Conservation (phyloP, 1,139 yeast genomes). For the Protomyces arabidopsidicola region DNA sequence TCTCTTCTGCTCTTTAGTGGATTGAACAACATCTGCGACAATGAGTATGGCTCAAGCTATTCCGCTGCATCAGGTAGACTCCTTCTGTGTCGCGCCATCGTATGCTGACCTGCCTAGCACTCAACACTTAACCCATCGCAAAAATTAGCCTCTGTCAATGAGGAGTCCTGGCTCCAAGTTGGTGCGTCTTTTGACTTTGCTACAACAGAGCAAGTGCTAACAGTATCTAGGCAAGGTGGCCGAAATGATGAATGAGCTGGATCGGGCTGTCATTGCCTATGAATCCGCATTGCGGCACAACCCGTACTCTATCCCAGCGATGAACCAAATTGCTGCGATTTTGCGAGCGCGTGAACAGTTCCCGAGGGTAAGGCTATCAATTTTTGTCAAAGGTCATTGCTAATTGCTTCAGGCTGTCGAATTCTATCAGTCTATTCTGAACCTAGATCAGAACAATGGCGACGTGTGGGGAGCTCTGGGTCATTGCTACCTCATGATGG, state of each 20-base stretch:
- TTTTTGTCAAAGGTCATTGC: too few species aligned
- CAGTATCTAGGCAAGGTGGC: constrained; percentile 62
- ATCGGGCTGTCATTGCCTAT: constrained; percentile 81
- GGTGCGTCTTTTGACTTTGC: constrained; percentile 33
- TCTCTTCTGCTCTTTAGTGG: too few species aligned
- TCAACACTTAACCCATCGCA: constrained; percentile 46
- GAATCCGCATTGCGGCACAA: constrained; percentile 85
- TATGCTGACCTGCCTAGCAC: not conserved
- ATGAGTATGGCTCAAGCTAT: not conserved
- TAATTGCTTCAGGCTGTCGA: constrained; percentile 70
- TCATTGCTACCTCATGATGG: constrained; percentile 94
- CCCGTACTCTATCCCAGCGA: constrained; percentile 78
- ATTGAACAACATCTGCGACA: too few species aligned
- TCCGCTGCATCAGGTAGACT: not conserved
- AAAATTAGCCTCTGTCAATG: constrained; percentile 52
- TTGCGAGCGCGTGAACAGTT: constrained; percentile 86
- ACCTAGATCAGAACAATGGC: constrained; percentile 80
- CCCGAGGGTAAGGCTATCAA: constrained; percentile 36
- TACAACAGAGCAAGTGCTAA: not conserved
- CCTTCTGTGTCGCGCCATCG: not conserved
- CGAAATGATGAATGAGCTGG: constrained; percentile 81
- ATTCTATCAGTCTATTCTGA: constrained; percentile 78
- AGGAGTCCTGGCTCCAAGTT: constrained; percentile 89
- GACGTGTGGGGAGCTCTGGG: constrained; percentile 97
- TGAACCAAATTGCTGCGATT: constrained; percentile 79